These are phyloP conservation scores for Ettlia oleoabundans DNA, from an alignment of 139 green algal genomes.

Conservation along the genomic window DNA sequence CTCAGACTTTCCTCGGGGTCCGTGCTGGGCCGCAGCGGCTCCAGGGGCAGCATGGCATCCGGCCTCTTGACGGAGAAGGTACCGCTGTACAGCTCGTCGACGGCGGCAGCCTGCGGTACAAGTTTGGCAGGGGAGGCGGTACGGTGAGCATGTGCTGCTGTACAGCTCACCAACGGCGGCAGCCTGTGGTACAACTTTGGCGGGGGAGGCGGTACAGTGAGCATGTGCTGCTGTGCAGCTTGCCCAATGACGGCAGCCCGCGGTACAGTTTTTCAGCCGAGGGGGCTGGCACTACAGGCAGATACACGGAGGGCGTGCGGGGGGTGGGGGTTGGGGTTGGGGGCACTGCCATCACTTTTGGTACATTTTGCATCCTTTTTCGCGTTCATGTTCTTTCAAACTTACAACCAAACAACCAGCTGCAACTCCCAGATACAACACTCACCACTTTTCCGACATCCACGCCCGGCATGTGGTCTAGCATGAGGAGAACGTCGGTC, in stretches of 20 bases:
- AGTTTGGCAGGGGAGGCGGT: not conserved
- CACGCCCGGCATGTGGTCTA: not conserved
- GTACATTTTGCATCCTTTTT: too few species aligned
- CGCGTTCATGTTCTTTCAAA: too few species aligned
- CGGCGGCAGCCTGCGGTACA: not conserved
- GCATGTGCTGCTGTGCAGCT: not conserved
- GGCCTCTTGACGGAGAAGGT: not conserved
- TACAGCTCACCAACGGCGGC: not conserved
- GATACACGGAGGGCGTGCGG: too few species aligned
- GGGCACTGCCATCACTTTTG: too few species aligned
- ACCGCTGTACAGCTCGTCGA: not conserved
- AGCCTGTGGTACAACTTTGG: not conserved
- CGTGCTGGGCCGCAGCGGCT: too few species aligned
- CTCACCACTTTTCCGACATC: not conserved
- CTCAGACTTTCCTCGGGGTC: too few species aligned
- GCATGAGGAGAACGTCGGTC: too few species aligned
- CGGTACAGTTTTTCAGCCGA: not conserved
- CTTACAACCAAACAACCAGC: not conserved
- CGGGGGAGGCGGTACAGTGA: not conserved
- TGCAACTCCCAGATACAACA: too few species aligned
- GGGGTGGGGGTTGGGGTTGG: too few species aligned
- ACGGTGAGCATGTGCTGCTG: not conserved
- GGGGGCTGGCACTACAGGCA: too few species aligned
- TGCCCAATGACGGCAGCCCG: not conserved
- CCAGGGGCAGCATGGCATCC: too few species aligned